Evolutionary conservation across 1,284 basidiomycete species (phyloP).

Genomic region (Pascua guehoae): DNA sequence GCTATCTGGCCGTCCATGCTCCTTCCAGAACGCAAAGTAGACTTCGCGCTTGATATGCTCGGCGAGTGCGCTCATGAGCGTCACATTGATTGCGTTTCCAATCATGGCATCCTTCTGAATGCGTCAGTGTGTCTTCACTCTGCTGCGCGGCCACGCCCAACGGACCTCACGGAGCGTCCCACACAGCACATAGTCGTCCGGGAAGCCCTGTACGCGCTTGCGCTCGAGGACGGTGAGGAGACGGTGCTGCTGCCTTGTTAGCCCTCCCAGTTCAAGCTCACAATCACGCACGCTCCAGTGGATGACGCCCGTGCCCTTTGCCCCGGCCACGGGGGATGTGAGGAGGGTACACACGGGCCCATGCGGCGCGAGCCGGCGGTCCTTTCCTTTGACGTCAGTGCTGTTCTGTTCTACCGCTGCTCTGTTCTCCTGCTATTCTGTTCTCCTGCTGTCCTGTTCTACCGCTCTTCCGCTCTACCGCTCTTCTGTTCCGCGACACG

Average conservation of each 20-base stretch:
- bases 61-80: constrained; percentile 22
- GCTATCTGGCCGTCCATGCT: constrained; percentile 8
- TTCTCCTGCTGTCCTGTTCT: not conserved
- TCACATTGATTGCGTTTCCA: constrained; percentile 24
- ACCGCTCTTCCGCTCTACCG: no score
- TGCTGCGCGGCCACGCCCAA: not conserved
- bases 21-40: constrained; percentile 20
- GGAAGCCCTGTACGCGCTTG: constrained; percentile 28
- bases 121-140: not conserved
- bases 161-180: constrained; percentile 17
- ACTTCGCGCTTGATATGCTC: constrained; percentile 17
- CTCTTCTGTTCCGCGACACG: not conserved
- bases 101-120: constrained; percentile 13
- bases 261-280: not conserved
- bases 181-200: constrained; percentile 21
- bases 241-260: constrained; percentile 10
- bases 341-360: constrained; percentile 16
- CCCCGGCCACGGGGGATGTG: constrained; percentile 13
- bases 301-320: constrained; percentile 13
- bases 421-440: not conserved
- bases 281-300: constrained; percentile 21
- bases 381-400: not conserved
- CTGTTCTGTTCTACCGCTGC: no score
- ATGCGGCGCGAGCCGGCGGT: not conserved
- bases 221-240: constrained; percentile 27